These are phyloP conservation scores for Babesia caballi DNA, from an alignment of 169 alveolate species.

Conservation along the genomic window DNA sequence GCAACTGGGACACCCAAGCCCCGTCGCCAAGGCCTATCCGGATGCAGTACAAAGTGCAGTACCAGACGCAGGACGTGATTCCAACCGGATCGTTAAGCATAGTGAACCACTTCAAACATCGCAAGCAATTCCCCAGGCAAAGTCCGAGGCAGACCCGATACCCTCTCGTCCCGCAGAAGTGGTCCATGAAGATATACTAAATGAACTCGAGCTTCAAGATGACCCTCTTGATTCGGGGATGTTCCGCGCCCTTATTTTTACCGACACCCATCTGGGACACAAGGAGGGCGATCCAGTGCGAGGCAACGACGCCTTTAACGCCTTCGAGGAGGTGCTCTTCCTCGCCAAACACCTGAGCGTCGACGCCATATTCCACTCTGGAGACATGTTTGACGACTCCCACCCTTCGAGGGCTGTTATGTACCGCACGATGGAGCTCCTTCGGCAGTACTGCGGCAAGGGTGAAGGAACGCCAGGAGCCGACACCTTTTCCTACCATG, in stretches of 20 bases:
- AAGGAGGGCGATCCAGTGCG: constrained; percentile 86
- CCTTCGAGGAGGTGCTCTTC: constrained; percentile 92
- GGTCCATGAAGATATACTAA: not conserved
- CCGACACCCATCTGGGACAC: constrained; percentile 95
- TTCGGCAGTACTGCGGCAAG: constrained; percentile 75
- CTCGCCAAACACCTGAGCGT: constrained; percentile 83
- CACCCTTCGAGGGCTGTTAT: constrained; percentile 81
- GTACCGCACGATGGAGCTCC: constrained; percentile 70
- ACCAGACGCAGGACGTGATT: too few species aligned
- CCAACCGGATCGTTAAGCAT: too few species aligned
- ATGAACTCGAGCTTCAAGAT: not conserved
- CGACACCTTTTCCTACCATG: not conserved
- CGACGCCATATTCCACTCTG: constrained; percentile 90
- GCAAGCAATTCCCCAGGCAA: too few species aligned
- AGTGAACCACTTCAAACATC: too few species aligned
- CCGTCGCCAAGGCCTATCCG: too few species aligned
- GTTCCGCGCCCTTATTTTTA: constrained; percentile 86
- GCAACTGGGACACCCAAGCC: not conserved
- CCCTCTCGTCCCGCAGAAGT: too few species aligned
- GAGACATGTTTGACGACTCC: constrained; percentile 93
- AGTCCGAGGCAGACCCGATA: too few species aligned
- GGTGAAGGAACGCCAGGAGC: constrained; percentile 27
- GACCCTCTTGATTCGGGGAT: constrained; percentile 52
- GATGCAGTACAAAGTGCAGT: too few species aligned
- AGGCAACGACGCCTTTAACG: constrained; percentile 87